Conservation (phyloP, 495 filamentous ascomycete species). For the Penicillium dipodomyicola region DNA sequence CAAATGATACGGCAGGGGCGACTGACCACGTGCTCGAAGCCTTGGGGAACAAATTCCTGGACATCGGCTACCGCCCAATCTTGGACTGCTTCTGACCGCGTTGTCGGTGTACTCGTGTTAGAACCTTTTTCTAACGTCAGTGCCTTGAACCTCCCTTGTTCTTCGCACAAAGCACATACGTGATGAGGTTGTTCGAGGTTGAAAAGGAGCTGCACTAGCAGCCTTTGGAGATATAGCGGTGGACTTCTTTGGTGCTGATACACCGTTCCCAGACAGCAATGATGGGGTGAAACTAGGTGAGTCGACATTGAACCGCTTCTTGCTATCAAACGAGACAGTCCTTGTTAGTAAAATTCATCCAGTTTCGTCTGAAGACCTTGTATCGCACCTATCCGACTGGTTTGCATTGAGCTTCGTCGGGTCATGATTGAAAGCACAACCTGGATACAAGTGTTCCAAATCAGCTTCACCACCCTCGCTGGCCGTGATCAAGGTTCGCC, state of each 20-base stretch:
- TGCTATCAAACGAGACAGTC: slow-evolving; percentile 42
- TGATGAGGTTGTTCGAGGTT: slow-evolving; percentile 56
- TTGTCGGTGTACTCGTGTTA: slow-evolving; percentile 48
- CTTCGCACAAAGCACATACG: slow-evolving; percentile 31
- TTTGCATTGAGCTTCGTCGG: slow-evolving; percentile 55
- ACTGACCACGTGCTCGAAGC: slow-evolving; percentile 69
- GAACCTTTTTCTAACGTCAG: slow-evolving; percentile 41
- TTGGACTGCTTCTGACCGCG: slow-evolving; percentile 47
- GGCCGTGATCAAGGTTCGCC: not conserved
- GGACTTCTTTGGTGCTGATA: slow-evolving; percentile 55
- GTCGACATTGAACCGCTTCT: slow-evolving; percentile 89
- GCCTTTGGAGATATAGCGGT: slow-evolving; percentile 79
- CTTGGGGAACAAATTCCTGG: slow-evolving; percentile 76
- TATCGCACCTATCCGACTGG: slow-evolving; percentile 56
- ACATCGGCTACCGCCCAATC: slow-evolving; percentile 63
- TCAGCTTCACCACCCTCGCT: slow-evolving; percentile 24
- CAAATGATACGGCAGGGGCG: slow-evolving; percentile 3
- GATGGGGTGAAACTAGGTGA: slow-evolving; percentile 92
- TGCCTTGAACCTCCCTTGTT: not conserved
- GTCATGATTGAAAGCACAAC: slow-evolving; percentile 90
- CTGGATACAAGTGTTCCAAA: slow-evolving; percentile 38
- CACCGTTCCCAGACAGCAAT: slow-evolving; percentile 49
- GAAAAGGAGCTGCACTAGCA: slow-evolving; percentile 88
- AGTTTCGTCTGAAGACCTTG: not conserved
- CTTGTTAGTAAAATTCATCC: slow-evolving; percentile 15